Percentiles rank a stretch among this genome's conserved stretches.
phyloP scores from a whole-genome alignment of 2,329 filamentous ascomycete genomes.

The Exophiala spinifera region DNA sequence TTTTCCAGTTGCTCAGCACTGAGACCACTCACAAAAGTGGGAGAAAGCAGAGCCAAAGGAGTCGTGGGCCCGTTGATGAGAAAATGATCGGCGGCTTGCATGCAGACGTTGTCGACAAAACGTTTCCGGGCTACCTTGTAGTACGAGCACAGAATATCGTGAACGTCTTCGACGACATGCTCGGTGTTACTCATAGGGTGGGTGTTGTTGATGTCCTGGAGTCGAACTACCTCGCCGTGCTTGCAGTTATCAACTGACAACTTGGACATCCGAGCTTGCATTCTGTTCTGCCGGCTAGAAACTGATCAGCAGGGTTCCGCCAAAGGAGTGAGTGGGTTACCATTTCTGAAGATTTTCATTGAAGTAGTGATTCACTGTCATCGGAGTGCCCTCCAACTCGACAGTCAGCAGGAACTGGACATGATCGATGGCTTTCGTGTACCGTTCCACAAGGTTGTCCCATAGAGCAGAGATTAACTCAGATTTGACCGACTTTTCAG shows the following conservation, averaged over 20 bases:
- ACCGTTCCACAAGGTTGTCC: slow-evolving; percentile 30
- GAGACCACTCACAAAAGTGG: slow-evolving; percentile 51
- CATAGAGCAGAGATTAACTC: neutral
- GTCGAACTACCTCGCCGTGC: slow-evolving; percentile 4
- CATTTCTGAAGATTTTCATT: slow-evolving; percentile 44
- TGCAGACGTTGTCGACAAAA: slow-evolving; percentile 62
- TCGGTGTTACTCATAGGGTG: slow-evolving; percentile 36
- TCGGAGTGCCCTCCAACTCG: slow-evolving; percentile 46
- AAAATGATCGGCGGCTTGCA: slow-evolving; percentile 55
- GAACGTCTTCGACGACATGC: slow-evolving; percentile 51
- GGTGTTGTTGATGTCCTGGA: slow-evolving; percentile 9
- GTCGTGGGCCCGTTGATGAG: slow-evolving; percentile 51
- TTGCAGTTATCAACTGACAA: neutral
- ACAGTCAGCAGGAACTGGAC: slow-evolving; percentile 52
- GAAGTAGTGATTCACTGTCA: slow-evolving; percentile 56
- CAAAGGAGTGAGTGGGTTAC: neutral
- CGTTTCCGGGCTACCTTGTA: slow-evolving; percentile 61
- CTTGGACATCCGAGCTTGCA: neutral
- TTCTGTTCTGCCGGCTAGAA: slow-evolving; percentile 5
- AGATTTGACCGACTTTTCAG: slow-evolving; percentile 35
- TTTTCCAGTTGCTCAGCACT: slow-evolving; percentile 48
- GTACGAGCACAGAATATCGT: slow-evolving; percentile 59
- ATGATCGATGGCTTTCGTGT: slow-evolving; percentile 50
- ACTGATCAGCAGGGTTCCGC: neutral
- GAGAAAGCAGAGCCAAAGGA: slow-evolving; percentile 54